These are phyloP conservation scores for Mycena albidolilacea DNA, from an alignment of 768 basidiomycete genomes.

Conservation along the genomic window DNA sequence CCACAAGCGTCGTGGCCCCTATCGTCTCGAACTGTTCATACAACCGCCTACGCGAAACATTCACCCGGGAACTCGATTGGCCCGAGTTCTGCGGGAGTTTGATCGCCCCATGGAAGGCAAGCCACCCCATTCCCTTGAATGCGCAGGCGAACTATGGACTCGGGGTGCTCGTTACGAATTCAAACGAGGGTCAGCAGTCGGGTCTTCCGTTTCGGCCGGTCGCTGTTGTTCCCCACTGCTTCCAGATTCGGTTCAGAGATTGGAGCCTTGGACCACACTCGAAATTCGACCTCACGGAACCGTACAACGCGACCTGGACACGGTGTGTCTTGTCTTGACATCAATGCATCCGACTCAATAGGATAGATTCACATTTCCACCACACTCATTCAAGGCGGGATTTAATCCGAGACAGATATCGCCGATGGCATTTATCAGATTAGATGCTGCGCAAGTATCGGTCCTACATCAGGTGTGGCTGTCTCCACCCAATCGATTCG, in stretches of 20 bases:
- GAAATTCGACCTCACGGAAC: background rate
- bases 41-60: background rate
- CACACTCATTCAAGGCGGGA: background rate
- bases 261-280: background rate
- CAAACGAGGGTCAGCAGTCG: background rate
- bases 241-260: background rate
- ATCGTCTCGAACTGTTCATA: background rate
- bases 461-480: too few species aligned
- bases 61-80: background rate
- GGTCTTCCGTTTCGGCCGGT: background rate
- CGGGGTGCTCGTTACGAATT: background rate
- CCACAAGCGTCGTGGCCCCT: background rate
- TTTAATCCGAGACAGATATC: too few species aligned
- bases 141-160: background rate
- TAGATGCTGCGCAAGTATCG: too few species aligned
- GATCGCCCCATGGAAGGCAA: background rate
- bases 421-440: too few species aligned
- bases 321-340: too few species aligned
- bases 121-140: background rate
- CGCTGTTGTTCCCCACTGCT: background rate
- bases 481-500: too few species aligned
- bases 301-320: too few species aligned
- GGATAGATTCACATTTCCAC: constrained; percentile 2
- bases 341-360: too few species aligned
- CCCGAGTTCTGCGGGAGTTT: background rate